Base-by-base conservation (phyloP, 805 yeast genomes). In the Kazachstania taianensis region DNA sequence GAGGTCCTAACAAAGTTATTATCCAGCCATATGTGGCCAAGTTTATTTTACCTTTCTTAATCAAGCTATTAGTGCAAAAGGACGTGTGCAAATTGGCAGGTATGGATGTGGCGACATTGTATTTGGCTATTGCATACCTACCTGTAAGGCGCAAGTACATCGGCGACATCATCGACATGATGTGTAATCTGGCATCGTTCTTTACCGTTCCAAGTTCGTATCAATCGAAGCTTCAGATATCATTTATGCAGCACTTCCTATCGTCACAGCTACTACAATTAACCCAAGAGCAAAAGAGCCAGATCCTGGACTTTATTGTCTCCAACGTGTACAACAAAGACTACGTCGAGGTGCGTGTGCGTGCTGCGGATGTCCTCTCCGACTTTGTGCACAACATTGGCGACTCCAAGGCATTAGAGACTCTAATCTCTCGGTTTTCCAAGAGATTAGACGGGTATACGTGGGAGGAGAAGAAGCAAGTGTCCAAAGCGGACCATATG, bases 21-120 rank as follows among this genome's bases (percentile, higher is more conserved):
- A 53, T 81, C 26, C 68, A 73, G 28, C 74, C 74, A 4, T 69
- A 72, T 38, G 57, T 80, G 25, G 56, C 64, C 9, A 56, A 64
- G 2, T 61, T 70, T 36, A 66, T 86, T 19, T 57, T 84, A 1
- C 94, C 95, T 16, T 77, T 82, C 41, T 61, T 85, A 39, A 63
- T 84, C 49, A 64, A 69, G 16, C 60, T 85, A 32, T 73, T 76
- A 38, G 69, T 67, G 26, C 70, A 81, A 65, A 77, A 84, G 41
- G 97, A 89, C 42, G 83, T 83, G n/a, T 81, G 94, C 45, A 84
- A 80, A 43, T 58, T 81, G 39, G 79, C 80, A 0, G 70, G 69
- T 26, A 58, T 82, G 8, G 67, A 67, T 27, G 80, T 87, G 0
- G 64, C 72, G 2, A 48, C 59, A 3, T 46, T 72, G 19, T 68